phyloP scores from a whole-genome alignment of 495 filamentous ascomycete genomes.

The Wilcoxina mikolae region DNA sequence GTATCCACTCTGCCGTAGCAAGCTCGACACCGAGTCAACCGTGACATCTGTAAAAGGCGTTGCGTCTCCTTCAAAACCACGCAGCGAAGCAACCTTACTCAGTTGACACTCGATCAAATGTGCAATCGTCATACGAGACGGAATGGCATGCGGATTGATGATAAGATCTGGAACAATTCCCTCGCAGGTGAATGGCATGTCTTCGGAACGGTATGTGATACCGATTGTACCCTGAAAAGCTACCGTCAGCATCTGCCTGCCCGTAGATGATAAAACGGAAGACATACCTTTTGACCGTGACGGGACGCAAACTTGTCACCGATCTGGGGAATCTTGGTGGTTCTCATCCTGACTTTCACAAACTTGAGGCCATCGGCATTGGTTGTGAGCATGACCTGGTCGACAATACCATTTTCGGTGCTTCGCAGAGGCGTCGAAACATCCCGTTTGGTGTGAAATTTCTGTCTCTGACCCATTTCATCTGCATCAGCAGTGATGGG shows the following conservation, averaged over 20 bases:
- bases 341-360: slow-evolving; percentile 92
- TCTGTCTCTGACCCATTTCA: slow-evolving; percentile 83
- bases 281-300: slow-evolving; percentile 73
- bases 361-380: slow-evolving; percentile 81
- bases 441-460: slow-evolving; percentile 79
- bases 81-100: slow-evolving; percentile 80
- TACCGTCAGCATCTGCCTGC: not conserved
- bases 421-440: slow-evolving; percentile 86
- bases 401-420: slow-evolving; percentile 92
- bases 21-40: slow-evolving; percentile 75
- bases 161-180: slow-evolving; percentile 89
- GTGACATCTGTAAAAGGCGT: slow-evolving; percentile 98
- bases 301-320: slow-evolving; percentile 98
- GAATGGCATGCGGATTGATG: slow-evolving; percentile 99
- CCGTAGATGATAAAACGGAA: not conserved
- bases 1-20: slow-evolving; percentile 84
- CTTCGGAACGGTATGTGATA: slow-evolving; percentile 91
- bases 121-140: slow-evolving; percentile 98
- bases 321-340: slow-evolving; percentile 95
- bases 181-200: slow-evolving; percentile 94
- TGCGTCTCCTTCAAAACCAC: slow-evolving; percentile 88
- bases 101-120: slow-evolving; percentile 98
- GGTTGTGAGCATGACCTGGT: slow-evolving; percentile 82
- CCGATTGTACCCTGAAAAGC: slow-evolving; percentile 64
- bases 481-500: slow-evolving; percentile 83